phyloP scores from a whole-genome alignment of 345 rosid genomes.

The Bruguiera parviflora region DNA sequence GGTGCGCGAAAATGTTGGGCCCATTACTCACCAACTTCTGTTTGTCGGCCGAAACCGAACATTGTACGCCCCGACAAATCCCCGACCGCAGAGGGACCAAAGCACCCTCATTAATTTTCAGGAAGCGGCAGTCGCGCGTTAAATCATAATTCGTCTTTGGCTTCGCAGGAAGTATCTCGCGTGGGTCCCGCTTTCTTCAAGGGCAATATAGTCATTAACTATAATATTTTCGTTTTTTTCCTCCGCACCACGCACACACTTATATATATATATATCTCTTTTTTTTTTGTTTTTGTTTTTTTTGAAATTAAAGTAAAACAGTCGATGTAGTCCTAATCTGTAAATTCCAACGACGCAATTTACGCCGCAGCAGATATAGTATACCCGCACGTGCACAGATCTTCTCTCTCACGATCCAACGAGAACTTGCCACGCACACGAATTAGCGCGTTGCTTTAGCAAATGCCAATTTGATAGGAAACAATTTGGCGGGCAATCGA shows the following conservation, averaged over 20 bases:
- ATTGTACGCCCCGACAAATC: too few species aligned
- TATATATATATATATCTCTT: not conserved
- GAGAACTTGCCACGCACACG: slow-evolving; percentile 33
- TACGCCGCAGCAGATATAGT: not conserved
- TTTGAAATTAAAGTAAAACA: not conserved
- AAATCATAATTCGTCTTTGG: not conserved
- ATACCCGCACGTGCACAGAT: not conserved
- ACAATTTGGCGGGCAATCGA: slow-evolving; percentile 71
- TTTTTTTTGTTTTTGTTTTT: too few species aligned
- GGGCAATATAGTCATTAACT: not conserved
- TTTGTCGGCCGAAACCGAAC: too few species aligned
- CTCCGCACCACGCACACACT: not conserved
- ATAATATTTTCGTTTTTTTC: not conserved
- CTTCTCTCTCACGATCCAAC: slow-evolving; percentile 9
- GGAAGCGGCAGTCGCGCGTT: not conserved
- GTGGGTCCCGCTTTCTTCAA: slow-evolving; percentile 18
- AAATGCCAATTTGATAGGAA: slow-evolving; percentile 6
- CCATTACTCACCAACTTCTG: too few species aligned
- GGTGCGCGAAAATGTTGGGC: too few species aligned
- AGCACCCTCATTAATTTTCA: not conserved
- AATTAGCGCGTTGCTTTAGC: slow-evolving; percentile 5
- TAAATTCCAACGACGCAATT: not conserved
- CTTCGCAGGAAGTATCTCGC: too few species aligned
- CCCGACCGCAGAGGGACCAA: not conserved
- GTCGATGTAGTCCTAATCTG: too few species aligned